A percentile compares a stretch with the other conserved stretches of the same genome.
These are phyloP conservation scores for Volvariella volvacea DNA, from an alignment of 1,284 basidiomycete genomes.

Conservation along the genomic window DNA sequence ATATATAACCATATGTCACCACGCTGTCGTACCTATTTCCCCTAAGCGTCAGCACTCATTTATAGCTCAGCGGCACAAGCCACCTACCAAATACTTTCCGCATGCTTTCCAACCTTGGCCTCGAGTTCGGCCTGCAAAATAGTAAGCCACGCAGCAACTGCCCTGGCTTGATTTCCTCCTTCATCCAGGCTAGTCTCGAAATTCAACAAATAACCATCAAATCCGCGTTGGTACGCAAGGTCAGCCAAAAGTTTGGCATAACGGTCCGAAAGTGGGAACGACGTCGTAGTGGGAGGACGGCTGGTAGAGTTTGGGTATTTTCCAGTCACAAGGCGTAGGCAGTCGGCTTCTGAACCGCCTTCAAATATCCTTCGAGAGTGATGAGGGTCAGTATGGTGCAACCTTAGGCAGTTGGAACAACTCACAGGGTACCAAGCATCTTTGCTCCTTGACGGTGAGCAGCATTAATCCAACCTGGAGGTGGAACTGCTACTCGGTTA, in stretches of 20 bases:
- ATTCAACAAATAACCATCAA: slow-evolving; percentile 81
- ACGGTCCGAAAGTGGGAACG: slow-evolving; percentile 58
- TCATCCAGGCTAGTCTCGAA: slow-evolving; percentile 60
- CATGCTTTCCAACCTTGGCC: slow-evolving; percentile 51
- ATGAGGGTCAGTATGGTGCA: neutral
- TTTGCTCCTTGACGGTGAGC: slow-evolving; percentile 70
- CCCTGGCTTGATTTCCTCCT: slow-evolving; percentile 51
- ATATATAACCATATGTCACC: slow-evolving; percentile 50
- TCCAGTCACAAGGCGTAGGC: slow-evolving; percentile 60
- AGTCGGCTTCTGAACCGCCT: slow-evolving; percentile 40
- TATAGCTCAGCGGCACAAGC: neutral
- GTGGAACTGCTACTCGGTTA: slow-evolving; percentile 70
- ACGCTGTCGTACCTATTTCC: slow-evolving; percentile 75
- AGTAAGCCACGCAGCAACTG: slow-evolving; percentile 65
- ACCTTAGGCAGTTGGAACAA: slow-evolving; percentile 1
- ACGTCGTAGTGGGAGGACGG: slow-evolving; percentile 22
- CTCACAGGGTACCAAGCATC: slow-evolving; percentile 71
- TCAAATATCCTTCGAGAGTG: slow-evolving; percentile 62
- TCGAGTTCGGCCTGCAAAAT: slow-evolving; percentile 55
- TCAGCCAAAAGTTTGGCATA: slow-evolving; percentile 68
- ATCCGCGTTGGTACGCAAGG: slow-evolving; percentile 65
- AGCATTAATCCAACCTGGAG: slow-evolving; percentile 68
- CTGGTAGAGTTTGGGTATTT: slow-evolving; percentile 38
- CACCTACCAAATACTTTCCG: slow-evolving; percentile 59
- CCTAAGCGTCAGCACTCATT: neutral